Percentiles rank a stretch among this genome's conserved stretches.
Evolutionary conservation across 768 basidiomycete species (phyloP).

Genomic region (Strobilomyces dryophilus): DNA sequence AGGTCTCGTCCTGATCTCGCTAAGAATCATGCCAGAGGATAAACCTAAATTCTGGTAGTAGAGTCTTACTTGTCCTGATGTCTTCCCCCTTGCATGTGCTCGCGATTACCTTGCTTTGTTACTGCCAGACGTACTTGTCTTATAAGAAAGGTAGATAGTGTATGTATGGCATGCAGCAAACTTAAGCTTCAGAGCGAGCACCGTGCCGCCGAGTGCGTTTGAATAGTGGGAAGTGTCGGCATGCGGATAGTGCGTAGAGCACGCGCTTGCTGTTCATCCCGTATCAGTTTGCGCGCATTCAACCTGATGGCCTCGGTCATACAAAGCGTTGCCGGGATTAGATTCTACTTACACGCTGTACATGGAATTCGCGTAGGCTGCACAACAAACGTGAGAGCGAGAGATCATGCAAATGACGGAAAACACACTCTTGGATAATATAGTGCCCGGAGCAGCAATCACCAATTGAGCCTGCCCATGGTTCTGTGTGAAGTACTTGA

Average conservation of each 20-base stretch:
- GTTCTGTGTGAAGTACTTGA: constrained; percentile 17
- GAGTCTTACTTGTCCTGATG: too few species aligned
- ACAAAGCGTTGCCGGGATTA: neutral
- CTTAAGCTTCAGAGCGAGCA: too few species aligned
- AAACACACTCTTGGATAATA: constrained; percentile 18
- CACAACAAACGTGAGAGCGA: neutral
- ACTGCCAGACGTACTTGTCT: too few species aligned
- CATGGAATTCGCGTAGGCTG: constrained; percentile 25
- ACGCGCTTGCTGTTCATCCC: constrained; percentile 9
- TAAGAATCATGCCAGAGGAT: too few species aligned
- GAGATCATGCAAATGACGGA: neutral
- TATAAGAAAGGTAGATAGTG: too few species aligned
- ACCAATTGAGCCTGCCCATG: neutral
- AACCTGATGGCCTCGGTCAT: constrained; percentile 2
- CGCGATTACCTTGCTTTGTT: too few species aligned
- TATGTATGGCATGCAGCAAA: too few species aligned
- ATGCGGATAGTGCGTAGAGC: constrained; percentile 7
- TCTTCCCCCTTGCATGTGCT: too few species aligned
- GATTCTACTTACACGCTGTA: constrained; percentile 18
- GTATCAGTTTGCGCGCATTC: constrained; percentile 17
- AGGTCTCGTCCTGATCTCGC: too few species aligned
- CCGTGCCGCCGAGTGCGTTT: too few species aligned
- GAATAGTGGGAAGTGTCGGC: constrained; percentile 17
- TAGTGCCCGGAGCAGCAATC: constrained; percentile 4
- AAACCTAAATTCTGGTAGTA: too few species aligned